These are phyloP conservation scores for Pseudohalonectria lignicola DNA, from an alignment of 2,329 filamentous ascomycete genomes.

Conservation along the genomic window DNA sequence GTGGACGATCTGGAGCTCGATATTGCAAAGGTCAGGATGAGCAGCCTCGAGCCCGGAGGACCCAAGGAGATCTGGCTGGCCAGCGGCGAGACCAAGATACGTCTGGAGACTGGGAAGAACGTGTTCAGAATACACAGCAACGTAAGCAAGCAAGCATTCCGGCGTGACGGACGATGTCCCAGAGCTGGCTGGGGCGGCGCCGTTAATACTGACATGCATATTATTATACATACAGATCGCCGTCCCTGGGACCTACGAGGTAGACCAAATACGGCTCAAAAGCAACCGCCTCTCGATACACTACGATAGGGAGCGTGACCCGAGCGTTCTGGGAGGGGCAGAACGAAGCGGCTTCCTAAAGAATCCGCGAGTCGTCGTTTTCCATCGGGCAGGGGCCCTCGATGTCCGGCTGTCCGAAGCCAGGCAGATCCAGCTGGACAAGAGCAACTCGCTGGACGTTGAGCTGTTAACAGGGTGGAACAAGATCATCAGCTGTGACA, in stretches of 20 bases:
- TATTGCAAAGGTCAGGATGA: slow-evolving; percentile 51
- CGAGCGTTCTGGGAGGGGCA: slow-evolving; percentile 30
- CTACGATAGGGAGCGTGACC: slow-evolving; percentile 47
- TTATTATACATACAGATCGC: slow-evolving; percentile 35
- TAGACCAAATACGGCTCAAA: slow-evolving; percentile 59
- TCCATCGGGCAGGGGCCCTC: slow-evolving; percentile 58
- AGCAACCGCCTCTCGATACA: slow-evolving; percentile 53
- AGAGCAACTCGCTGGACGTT: slow-evolving; percentile 66
- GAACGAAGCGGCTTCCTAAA: slow-evolving; percentile 36
- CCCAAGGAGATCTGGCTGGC: slow-evolving; percentile 41
- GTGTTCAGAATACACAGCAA: slow-evolving; percentile 32
- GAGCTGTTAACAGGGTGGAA: slow-evolving; percentile 67
- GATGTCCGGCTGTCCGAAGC: slow-evolving; percentile 57
- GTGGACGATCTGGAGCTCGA: slow-evolving; percentile 59
- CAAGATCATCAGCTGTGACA: slow-evolving; percentile 43
- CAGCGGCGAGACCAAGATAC: slow-evolving; percentile 20
- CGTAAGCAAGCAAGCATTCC: slow-evolving; percentile 16
- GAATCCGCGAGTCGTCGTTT: slow-evolving; percentile 57
- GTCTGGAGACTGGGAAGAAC: slow-evolving; percentile 43
- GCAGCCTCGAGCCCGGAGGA: slow-evolving; percentile 41
- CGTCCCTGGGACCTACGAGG: slow-evolving; percentile 62
- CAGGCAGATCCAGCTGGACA: slow-evolving; percentile 67
- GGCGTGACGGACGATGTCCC: no score
- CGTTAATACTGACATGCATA: slow-evolving; percentile 13
- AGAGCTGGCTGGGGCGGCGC: no score